Conservation (phyloP, 1,139 yeast genomes). For the Debaryomyces sp. region DNA sequence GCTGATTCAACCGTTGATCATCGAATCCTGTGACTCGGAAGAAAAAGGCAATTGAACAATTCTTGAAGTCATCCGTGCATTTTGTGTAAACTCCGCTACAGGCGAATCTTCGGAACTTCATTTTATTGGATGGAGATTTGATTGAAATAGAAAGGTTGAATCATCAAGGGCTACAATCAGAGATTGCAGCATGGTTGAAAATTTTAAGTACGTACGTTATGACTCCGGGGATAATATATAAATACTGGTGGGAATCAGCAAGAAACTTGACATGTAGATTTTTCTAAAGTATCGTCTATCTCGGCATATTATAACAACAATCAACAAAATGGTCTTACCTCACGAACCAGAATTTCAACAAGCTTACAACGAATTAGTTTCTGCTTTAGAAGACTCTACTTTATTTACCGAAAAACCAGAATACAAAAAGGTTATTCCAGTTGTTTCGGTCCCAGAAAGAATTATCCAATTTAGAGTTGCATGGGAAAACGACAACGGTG, state of each 20-base stretch:
- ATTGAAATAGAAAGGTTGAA: not conserved
- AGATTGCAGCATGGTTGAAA: not conserved
- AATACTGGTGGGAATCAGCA: not conserved
- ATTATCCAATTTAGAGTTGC: slow-evolving; percentile 94
- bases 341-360: slow-evolving; percentile 98
- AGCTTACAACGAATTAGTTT: slow-evolving; percentile 91
- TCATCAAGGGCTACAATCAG: slow-evolving; percentile 9
- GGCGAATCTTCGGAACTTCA: slow-evolving; percentile 1
- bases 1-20: slow-evolving; percentile 1
- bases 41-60: not conserved
- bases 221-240: slow-evolving; percentile 2
- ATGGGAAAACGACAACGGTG: slow-evolving; percentile 96
- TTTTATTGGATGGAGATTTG: slow-evolving; percentile 10
- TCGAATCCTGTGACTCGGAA: not conserved
- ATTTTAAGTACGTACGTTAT: not conserved
- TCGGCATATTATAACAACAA: not conserved
- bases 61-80: not conserved
- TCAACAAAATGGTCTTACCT: slow-evolving; percentile 52
- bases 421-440: slow-evolving; percentile 85
- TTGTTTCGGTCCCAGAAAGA: slow-evolving; percentile 95
- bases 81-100: slow-evolving; percentile 7
- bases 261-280: not conserved
- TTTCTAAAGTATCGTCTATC: not conserved
- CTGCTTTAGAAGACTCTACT: slow-evolving; percentile 89
- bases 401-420: slow-evolving; percentile 88